Conservation (phyloP, 305 asterid species). For the Fraxinus albicans region DNA sequence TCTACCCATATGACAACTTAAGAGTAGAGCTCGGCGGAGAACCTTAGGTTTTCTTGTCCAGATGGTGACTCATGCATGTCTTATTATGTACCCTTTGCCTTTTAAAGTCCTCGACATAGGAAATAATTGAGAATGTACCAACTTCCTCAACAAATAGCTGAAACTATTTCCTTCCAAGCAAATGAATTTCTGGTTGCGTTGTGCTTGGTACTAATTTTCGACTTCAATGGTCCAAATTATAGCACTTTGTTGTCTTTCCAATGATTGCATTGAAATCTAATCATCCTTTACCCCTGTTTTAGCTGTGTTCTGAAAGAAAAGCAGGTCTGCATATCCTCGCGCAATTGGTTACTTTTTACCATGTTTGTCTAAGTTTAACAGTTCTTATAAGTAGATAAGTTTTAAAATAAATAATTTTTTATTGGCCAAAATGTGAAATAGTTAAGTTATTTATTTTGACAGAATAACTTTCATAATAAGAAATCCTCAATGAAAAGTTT, state of each 20-base stretch:
- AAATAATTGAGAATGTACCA: not conserved
- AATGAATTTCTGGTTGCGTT: not conserved
- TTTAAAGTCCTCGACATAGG: not conserved
- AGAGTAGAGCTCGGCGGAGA: conserved; percentile 87
- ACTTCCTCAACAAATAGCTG: not conserved
- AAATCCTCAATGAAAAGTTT: too few species aligned
- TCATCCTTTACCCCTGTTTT: not conserved
- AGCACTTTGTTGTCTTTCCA: not conserved
- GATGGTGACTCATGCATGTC: conserved; percentile 14
- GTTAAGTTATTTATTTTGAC: too few species aligned
- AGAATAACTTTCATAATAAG: too few species aligned
- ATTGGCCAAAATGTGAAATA: too few species aligned
- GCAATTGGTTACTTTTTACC: too few species aligned
- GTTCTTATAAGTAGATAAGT: too few species aligned
- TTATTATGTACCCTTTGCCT: conserved; percentile 6
- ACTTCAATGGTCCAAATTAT: not conserved
- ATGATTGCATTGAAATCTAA: not conserved
- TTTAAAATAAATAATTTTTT: too few species aligned
- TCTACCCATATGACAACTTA: conserved; percentile 74
- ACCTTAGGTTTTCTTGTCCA: conserved; percentile 35
- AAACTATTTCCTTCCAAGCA: not conserved
- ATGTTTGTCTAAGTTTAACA: not conserved
- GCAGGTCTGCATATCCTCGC: too few species aligned
- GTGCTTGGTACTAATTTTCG: not conserved
- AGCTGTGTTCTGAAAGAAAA: too few species aligned